Conservation (phyloP, 805 yeast species). For the Monosporozyma aquatica region DNA sequence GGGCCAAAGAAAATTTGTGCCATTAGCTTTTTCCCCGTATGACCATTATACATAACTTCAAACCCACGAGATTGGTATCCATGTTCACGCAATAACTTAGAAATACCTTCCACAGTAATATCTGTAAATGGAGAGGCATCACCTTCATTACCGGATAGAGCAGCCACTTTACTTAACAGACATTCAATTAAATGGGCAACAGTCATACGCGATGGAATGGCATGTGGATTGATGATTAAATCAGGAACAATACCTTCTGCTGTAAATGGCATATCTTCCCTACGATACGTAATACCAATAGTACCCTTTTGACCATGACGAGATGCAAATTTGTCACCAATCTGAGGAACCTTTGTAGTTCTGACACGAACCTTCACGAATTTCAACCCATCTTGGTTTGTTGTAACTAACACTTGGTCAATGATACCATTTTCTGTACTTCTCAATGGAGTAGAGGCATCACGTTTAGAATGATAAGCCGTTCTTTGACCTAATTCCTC, state of each 20-base stretch:
- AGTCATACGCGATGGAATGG: slow-evolving; percentile 99
- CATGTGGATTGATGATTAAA: slow-evolving; percentile 95
- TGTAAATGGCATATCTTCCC: slow-evolving; percentile 98
- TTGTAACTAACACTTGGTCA: slow-evolving; percentile 92
- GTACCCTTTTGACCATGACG: slow-evolving; percentile 99
- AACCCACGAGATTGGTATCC: slow-evolving; percentile 98
- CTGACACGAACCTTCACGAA: slow-evolving; percentile 98
- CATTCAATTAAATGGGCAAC: slow-evolving; percentile 99
- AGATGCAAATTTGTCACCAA: slow-evolving; percentile 98
- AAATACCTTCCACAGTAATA: slow-evolving; percentile 95
- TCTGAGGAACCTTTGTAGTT: slow-evolving; percentile 96
- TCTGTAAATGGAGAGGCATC: slow-evolving; percentile 99
- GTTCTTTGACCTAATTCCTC: slow-evolving; percentile 99
- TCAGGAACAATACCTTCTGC: slow-evolving; percentile 96
- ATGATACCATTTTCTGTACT: slow-evolving; percentile 97
- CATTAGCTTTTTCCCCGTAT: slow-evolving; percentile 95
- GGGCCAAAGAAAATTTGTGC: slow-evolving; percentile 99
- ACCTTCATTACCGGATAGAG: slow-evolving; percentile 94
- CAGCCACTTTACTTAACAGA: slow-evolving; percentile 87
- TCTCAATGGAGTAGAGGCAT: slow-evolving; percentile 95
- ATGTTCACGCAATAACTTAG: slow-evolving; percentile 83
- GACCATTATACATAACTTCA: slow-evolving; percentile 98
- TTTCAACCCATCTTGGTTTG: slow-evolving; percentile 96
- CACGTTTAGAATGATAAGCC: slow-evolving; percentile 95
- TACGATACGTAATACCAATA: slow-evolving; percentile 95